Conservation (phyloP, 108 stramenopile genomes). For the Nannochloropsis salina region DNA sequence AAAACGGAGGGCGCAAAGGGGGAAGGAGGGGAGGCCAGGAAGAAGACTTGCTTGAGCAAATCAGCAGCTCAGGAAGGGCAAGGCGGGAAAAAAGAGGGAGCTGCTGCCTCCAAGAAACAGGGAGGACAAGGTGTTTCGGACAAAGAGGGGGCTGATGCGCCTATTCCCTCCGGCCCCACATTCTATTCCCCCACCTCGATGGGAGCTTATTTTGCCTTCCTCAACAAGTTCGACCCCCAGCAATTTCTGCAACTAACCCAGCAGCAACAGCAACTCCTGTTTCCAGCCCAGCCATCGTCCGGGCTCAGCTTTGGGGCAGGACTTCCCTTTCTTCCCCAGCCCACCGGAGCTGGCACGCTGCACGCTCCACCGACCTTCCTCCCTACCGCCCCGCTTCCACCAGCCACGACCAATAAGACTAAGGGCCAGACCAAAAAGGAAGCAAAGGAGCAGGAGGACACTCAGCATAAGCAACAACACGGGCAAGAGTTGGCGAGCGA, state of each 20-base stretch:
- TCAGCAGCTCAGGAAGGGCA: no score
- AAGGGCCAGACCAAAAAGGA: no score
- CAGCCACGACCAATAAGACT: no score
- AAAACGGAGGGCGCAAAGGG: no score
- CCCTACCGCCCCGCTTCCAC: no score
- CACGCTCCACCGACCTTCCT: no score
- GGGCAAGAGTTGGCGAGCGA: no score
- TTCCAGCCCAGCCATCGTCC: background rate
- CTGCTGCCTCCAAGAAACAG: background rate
- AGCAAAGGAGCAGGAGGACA: no score
- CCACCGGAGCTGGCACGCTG: background rate
- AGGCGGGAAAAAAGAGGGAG: background rate
- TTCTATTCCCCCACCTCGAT: conserved; percentile 22
- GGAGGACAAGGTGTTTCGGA: background rate
- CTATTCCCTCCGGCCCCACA: conserved; percentile 18
- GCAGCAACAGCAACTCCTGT: background rate
- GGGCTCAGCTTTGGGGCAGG: background rate
- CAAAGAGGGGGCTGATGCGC: conserved; percentile 7
- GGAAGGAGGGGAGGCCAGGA: no score
- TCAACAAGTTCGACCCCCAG: background rate
- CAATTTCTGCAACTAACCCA: background rate
- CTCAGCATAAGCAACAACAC: no score
- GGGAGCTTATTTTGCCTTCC: conserved; percentile 21
- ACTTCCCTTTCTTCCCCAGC: background rate
- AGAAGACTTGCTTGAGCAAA: no score